Evolutionary conservation across 2,329 filamentous ascomycete species (phyloP).

Genomic region (Paecilomyces fulvus): DNA sequence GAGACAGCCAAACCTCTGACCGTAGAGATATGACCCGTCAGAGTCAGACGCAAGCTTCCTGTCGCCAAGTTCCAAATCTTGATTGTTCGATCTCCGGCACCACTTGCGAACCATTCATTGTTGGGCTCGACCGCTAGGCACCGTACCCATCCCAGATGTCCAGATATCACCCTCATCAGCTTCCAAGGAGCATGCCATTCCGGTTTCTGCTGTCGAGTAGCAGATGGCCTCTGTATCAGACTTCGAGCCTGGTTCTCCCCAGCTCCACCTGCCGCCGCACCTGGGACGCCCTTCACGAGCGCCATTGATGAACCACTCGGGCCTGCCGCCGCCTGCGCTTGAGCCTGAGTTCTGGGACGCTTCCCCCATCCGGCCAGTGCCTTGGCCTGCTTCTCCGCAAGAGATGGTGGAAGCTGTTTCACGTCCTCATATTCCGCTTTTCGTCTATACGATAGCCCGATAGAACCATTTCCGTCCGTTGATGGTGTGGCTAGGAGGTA

Average conservation of each 20-base stretch:
- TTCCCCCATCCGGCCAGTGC: constrained; percentile 56
- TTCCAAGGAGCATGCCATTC: constrained; percentile 99
- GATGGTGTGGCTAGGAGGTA: constrained; percentile 38
- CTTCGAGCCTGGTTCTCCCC: constrained; percentile 46
- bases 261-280: constrained; percentile 22
- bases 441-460: constrained; percentile 37
- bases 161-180: constrained; percentile 93
- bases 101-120: constrained; percentile 96
- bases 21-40: constrained; percentile 91
- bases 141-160: constrained; percentile 91
- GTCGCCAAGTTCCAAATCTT: constrained; percentile 97
- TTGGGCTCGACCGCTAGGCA: constrained; percentile 84
- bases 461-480: constrained; percentile 33
- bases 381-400: constrained; percentile 71
- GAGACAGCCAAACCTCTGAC: constrained; percentile 88
- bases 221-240: constrained; percentile 54
- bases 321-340: constrained; percentile 45
- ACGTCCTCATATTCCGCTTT: constrained; percentile 67
- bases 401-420: constrained; percentile 63
- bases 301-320: constrained; percentile 46
- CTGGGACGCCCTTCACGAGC: constrained; percentile 37
- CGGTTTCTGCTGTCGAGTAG: constrained; percentile 62
- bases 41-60: constrained; percentile 71
- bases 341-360: constrained; percentile 46
- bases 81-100: constrained; percentile 90